Base-by-base conservation (phyloP, 2,329 filamentous ascomycete species). In the Cylindrodendrum hubeiense region DNA sequence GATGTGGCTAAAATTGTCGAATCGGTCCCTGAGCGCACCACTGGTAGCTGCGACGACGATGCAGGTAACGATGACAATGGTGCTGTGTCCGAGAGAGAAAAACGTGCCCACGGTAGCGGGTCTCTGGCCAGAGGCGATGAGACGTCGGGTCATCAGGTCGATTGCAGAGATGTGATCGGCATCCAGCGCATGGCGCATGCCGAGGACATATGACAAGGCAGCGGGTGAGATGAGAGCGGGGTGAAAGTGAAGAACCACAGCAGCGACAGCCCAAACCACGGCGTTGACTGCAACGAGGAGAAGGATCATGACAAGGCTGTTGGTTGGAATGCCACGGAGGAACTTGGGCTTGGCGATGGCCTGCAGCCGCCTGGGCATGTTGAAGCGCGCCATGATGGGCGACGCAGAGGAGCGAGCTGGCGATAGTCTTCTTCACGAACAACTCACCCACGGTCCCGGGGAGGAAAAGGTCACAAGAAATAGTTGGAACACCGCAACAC, bases 91-190 rank as follows among this genome's bases (percentile, higher is more conserved):
- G 0, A 98, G 87, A 0, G 92, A 95, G 83, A 99, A 98, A 78
- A 93, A 98, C 1, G 94, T 97, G 46, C 95, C 96, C 1, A 98
- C 95, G 0, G 95, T 95, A 12, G 97, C 94, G 2, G 95, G 95
- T 2, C 89, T 89, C 76, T 96, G 93, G 19, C 94, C 94, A 0
- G 93, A 88, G 0, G 95, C 95, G 39, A 98, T 89, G 24, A 98
- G 88, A 7, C 95, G 90, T 3, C 96, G 88, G 1, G 96, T 98
- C 91, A 97, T 97, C 39, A 98, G 87, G 80, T 98, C 95, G 74
- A 98, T 99, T 68, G 95, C 95, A 73, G 81, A 81, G 74, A 87
- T 88, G 78, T 98, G 96, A 80, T 98, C 95, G n/a, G 95, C 96
- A 76, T 98, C 96, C 47, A 98, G 89, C n/a, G 95, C 95, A 83